Evolutionary conservation across 179 eudicot genomes (phyloP), one percentile per base, ranked within the genome.

Genomic region (Vitellaria paradoxa): DNA sequence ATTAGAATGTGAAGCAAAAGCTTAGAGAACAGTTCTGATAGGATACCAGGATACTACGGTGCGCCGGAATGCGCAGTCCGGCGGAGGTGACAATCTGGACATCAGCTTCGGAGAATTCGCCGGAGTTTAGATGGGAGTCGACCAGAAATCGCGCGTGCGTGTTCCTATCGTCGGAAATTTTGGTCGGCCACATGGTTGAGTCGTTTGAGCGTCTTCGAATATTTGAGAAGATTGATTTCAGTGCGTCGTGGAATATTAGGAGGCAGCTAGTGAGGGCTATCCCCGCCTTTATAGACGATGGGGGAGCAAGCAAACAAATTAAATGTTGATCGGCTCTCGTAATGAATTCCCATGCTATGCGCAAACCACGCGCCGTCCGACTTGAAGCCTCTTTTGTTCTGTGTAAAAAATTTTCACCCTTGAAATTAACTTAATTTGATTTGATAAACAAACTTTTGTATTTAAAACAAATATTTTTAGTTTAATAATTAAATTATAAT

Each of bases 11-110:
- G 21, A 20, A 61, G 45, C 5, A 46, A 10, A 59, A 61, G 45
- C 37, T 24, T 21, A 42, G 37, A n/a, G 7, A 14, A 26, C 0
- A 21, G 10, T 13, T 75, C 10, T 3, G n/a, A 17, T 18, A 9
- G 10, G 52, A 10, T 86, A 93, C 98, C 93, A 93, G 87, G 69
- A 92, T 84, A 80, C 84, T 85, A 49, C 93, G 82, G 84, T 92
- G 95, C 15, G 87, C 95, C 5, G 93, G 89, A 53, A 93, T 89
- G 69, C 83, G 89, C 4, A 61, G 67, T 11, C 93, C 92, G 63
- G 76, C 86, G 73, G 97, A 89, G 26, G 95, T 88, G 76, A 88
- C 59, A 37, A 93, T 74, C 4, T 68, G 53, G 52, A 92, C 84
- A 72, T 90, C 94, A 13, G 90, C 55, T 11, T 83, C 83, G 2